phyloP scores from a whole-genome alignment of 768 basidiomycete genomes.

The Clathrus columnatus region DNA sequence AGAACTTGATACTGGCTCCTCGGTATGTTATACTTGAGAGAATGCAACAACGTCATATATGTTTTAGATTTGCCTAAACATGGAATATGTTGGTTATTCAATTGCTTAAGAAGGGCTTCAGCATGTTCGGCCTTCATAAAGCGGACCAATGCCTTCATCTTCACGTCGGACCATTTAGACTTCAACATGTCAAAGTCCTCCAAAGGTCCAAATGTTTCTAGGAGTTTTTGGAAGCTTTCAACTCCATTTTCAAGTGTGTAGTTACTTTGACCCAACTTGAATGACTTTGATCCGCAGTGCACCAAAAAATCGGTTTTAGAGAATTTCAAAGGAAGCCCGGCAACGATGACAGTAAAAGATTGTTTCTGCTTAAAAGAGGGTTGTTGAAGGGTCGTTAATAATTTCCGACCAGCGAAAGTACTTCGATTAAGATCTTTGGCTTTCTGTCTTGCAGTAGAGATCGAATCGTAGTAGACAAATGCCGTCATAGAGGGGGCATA shows the following conservation, averaged over 20 bases:
- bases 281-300: conserved; percentile 34
- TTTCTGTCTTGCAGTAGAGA: conserved; percentile 40
- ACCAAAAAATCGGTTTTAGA: conserved; percentile 28
- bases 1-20: conserved; percentile 38
- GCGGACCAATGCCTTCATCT: conserved; percentile 45
- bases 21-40: conserved; percentile 39
- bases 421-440: conserved; percentile 33
- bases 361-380: conserved; percentile 41
- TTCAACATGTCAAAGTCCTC: conserved; percentile 40
- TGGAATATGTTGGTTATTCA: conserved; percentile 39
- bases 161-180: conserved; percentile 42
- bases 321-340: conserved; percentile 37
- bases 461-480: conserved; percentile 53
- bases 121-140: conserved; percentile 49
- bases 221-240: conserved; percentile 26
- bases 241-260: conserved; percentile 31
- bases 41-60: conserved; percentile 44
- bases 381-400: conserved; percentile 40
- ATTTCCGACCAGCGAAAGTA: conserved; percentile 29
- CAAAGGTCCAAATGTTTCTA: conserved; percentile 32
- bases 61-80: conserved; percentile 40
- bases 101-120: conserved; percentile 33
- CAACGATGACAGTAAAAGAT: conserved; percentile 51
- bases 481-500: conserved; percentile 46
- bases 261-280: conserved; percentile 45